phyloP scores from a whole-genome alignment of 2,329 filamentous ascomycete genomes.

The Penicillium vulpinum region DNA sequence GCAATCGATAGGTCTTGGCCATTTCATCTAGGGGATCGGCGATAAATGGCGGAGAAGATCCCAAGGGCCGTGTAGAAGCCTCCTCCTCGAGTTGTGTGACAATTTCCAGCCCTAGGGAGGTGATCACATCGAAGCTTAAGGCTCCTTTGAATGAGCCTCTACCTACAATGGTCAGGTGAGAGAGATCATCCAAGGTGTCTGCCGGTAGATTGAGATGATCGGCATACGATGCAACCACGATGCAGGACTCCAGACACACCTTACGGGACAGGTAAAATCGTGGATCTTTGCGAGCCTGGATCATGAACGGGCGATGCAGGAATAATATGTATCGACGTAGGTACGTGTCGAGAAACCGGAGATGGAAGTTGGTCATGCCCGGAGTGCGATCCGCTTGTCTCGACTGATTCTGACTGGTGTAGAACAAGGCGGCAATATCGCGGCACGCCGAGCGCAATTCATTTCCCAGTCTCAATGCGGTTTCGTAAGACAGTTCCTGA shows the following conservation, averaged over 20 bases:
- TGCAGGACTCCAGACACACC: conserved; percentile 17
- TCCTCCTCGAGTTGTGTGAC: conserved; percentile 19
- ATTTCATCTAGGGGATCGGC: neutral
- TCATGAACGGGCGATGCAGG: conserved; percentile 20
- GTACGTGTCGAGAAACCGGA: conserved; percentile 14
- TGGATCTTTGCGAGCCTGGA: conserved; percentile 14
- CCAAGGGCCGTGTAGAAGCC: neutral
- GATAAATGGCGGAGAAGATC: neutral
- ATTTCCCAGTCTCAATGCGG: conserved; percentile 13
- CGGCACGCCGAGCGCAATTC: conserved; percentile 15
- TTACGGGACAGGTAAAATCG: conserved; percentile 23
- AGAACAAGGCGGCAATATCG: conserved; percentile 9
- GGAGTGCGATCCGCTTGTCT: neutral
- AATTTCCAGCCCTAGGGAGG: conserved; percentile 14
- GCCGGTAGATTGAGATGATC: conserved; percentile 10
- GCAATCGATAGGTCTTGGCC: neutral
- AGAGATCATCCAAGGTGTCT: conserved; percentile 8
- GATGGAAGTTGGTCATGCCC: conserved; percentile 15
- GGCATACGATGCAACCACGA: conserved; percentile 15
- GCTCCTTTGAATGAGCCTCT: conserved; percentile 17
- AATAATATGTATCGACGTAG: conserved; percentile 16
- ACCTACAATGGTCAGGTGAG: conserved; percentile 16
- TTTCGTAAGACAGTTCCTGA: conserved; percentile 15
- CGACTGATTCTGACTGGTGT: neutral
- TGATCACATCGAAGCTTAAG: conserved; percentile 17